Base-by-base conservation (phyloP, 2,329 filamentous ascomycete species). In the Ascochyta koolunga region DNA sequence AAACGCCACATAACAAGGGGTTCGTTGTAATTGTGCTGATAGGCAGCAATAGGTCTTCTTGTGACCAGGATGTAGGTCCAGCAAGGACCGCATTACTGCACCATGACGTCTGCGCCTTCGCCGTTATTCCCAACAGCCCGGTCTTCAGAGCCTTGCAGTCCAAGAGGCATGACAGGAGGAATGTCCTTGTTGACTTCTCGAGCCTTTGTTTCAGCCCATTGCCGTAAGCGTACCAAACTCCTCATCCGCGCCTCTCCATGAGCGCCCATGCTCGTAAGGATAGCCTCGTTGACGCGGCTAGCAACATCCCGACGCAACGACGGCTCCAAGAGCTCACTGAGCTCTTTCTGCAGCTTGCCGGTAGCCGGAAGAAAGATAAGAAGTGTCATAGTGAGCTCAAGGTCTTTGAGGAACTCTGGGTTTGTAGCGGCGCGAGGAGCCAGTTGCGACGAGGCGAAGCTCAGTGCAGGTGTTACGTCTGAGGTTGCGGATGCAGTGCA, bases 381-480 rank as follows among this genome's bases (percentile, higher is more conserved):
- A 35, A 99, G 82, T 0, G 91, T 89, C 88, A 99, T 96, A 0
- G 95, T 97, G 70, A 88, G 86, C 76, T 99, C 95, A 10, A 99
- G 81, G 57, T 96, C 92, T 60, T 89, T 85, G 11, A 97, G 81
- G 62, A 96, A 98, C 38, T 89, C 86, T 4, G 85, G 83, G 61
- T 92, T 91, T 5, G 86, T 90, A 0, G 93, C 88, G 7, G 93
- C 95, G 50, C 91, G 87, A 4, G 95, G 93, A 10, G 91, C 92
- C 13, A 99, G 84, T 66, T 97, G 89, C 31, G 88, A 85, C 0
- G 89, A 92, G 1, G 95, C 95, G 76, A 99, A 99, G 54, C 88
- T 86, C 46, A 99, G 78, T 1, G 92, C 95, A 6, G 89, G 86
- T 8, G 80, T 85, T 48, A 96, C 92, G 64, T 96, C 90, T 25